phyloP scores from a whole-genome alignment of 2,329 filamentous ascomycete species.

The Colletotrichum tropicicola region DNA sequence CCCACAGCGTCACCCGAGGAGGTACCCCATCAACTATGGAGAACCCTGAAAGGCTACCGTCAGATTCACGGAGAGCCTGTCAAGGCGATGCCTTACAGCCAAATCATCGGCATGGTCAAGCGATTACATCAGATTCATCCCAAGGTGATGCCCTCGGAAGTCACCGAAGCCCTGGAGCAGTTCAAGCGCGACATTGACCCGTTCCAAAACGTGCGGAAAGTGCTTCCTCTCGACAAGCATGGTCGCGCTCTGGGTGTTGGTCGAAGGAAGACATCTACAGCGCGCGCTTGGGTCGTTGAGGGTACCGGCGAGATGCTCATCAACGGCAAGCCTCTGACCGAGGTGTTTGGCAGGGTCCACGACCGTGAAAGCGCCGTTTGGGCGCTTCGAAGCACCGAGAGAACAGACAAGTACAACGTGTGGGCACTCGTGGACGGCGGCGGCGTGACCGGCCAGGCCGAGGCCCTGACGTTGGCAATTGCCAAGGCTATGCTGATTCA shows the following conservation, averaged over 20 bases:
- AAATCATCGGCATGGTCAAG: slow-evolving; percentile 79
- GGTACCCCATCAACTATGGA: slow-evolving; percentile 81
- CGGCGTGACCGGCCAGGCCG: slow-evolving; percentile 93
- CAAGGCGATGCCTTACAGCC: slow-evolving; percentile 80
- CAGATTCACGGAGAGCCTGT: slow-evolving; percentile 76
- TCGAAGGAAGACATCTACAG: slow-evolving; percentile 86
- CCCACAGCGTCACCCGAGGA: slow-evolving; percentile 73
- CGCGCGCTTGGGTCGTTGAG: slow-evolving; percentile 89
- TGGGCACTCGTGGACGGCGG: slow-evolving; percentile 88
- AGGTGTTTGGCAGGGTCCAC: slow-evolving; percentile 87
- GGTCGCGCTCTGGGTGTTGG: slow-evolving; percentile 85
- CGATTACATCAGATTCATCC: slow-evolving; percentile 88
- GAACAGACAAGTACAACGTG: slow-evolving; percentile 96
- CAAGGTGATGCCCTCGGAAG: slow-evolving; percentile 74
- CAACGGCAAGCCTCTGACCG: slow-evolving; percentile 86
- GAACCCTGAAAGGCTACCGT: slow-evolving; percentile 80
- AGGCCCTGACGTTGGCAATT: slow-evolving; percentile 90
- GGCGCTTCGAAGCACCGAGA: slow-evolving; percentile 83
- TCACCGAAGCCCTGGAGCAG: slow-evolving; percentile 68
- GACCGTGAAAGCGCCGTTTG: slow-evolving; percentile 95
- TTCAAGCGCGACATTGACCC: slow-evolving; percentile 83
- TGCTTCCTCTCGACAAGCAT: slow-evolving; percentile 75
- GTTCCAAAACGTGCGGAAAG: slow-evolving; percentile 69
- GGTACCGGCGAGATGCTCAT: slow-evolving; percentile 89
- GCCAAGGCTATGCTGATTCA: slow-evolving; percentile 89